Evolutionary conservation across 2,329 filamentous ascomycete species (phyloP), one percentile per base, ranked within the genome.

Genomic region (Beauveria bassiana): DNA sequence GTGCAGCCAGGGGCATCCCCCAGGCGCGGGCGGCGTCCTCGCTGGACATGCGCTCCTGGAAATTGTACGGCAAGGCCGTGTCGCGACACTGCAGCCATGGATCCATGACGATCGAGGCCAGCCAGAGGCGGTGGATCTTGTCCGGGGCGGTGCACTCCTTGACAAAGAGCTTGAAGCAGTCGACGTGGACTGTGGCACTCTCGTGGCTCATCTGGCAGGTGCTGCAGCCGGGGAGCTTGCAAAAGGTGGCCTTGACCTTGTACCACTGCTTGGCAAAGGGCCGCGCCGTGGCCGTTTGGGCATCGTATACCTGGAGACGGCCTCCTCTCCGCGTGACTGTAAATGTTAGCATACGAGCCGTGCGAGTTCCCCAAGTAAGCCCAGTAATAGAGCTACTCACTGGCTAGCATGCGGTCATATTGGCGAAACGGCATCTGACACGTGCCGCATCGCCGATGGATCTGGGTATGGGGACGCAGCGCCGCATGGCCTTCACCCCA

Each of bases 91-190:
- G 58, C 14, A 38, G 50, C 58, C 58, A 61, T 5, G 58, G 58
- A 8, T 46, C 45, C 49, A 61, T 61, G 49, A 54, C 50, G 20
- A 49, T 20, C 3, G 49, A 53, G 31, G 58, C 58, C n/a, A 43
- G 40, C 58, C 58, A 61, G 2, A 61, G 42, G 22, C 58, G 58
- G 26, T 61, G 50, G 18, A 53, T 26, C 43, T 61, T 61, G 43
- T 54, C 58, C 14, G 49, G 38, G 58, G 40, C 40, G 14, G 40
- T 40, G 42, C 58, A 61, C 43, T 61, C 58, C 20, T 40, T 10
- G 9, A 54, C 28, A n/a, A 54, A 61, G 40, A 61, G 58, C 50
- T 61, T 46, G 28, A 61, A 61, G 31, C 58, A 61, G n/a, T 61
- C 58, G 8, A 31, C 20, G 20, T 61, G 58, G 7, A 61, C 9